Conservation (phyloP, 345 rosid genomes). For the Populus davidiana region DNA sequence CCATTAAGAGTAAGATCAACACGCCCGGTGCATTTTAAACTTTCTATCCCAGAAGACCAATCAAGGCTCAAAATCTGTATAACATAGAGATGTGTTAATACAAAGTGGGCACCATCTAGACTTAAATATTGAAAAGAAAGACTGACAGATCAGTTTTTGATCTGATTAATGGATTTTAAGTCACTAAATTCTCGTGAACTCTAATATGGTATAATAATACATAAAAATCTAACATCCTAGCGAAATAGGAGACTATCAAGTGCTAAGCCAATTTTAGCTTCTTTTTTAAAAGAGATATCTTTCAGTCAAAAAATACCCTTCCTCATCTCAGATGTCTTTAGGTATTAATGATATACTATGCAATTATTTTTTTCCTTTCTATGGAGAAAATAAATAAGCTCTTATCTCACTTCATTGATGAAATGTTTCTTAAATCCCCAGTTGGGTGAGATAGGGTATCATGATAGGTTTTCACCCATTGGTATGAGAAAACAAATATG, state of each 20-base stretch:
- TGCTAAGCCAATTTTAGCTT: background rate
- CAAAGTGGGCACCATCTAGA: background rate
- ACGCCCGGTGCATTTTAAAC: conserved; percentile 24
- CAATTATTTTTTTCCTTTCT: background rate
- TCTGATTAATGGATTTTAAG: background rate
- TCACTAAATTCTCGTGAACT: background rate
- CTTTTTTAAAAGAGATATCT: background rate
- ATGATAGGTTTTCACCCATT: background rate
- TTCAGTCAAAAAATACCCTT: background rate
- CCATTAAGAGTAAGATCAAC: conserved; percentile 30
- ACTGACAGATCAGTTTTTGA: background rate
- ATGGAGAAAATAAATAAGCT: background rate
- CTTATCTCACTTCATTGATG: background rate
- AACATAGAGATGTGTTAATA: background rate
- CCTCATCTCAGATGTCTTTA: background rate
- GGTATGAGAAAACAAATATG: background rate
- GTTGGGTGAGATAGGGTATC: background rate
- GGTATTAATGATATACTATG: background rate
- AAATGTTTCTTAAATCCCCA: background rate
- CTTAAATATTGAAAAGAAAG: background rate
- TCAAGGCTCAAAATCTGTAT: conserved; percentile 28
- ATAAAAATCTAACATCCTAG: background rate
- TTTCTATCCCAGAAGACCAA: conserved; percentile 27
- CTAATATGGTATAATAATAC: background rate
- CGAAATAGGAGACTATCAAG: background rate